Conservation (phyloP, 2,329 filamentous ascomycete species). For the Ampelomyces quisqualis region DNA sequence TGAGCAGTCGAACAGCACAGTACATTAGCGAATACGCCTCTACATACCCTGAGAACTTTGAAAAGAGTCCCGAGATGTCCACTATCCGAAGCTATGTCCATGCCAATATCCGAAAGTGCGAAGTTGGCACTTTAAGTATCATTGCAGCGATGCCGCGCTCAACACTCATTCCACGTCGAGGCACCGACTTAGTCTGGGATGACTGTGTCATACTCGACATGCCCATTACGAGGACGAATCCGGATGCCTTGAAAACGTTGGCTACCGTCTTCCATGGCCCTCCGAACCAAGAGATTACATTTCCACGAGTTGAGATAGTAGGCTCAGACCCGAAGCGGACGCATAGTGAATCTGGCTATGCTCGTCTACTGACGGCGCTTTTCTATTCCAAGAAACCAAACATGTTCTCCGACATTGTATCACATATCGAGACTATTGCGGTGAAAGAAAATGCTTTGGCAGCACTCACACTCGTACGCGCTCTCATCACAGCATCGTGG, state of each 20-base stretch:
- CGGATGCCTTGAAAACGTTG: constrained; percentile 57
- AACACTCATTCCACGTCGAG: constrained; percentile 50
- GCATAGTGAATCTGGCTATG: constrained; percentile 53
- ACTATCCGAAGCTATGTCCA: constrained; percentile 52
- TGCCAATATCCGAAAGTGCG: constrained; percentile 54
- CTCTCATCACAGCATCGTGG: constrained; percentile 59
- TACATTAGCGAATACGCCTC: constrained; percentile 60
- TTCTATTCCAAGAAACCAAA: constrained; percentile 54
- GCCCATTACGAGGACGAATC: constrained; percentile 55
- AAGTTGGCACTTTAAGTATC: constrained; percentile 58
- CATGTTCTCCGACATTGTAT: constrained; percentile 56
- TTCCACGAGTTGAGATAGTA: constrained; percentile 36
- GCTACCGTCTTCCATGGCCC: constrained; percentile 60
- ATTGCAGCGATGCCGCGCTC: constrained; percentile 59
- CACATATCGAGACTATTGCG: constrained; percentile 58
- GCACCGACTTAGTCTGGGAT: constrained; percentile 41
- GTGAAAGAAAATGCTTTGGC: constrained; percentile 59
- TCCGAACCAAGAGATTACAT: constrained; percentile 37
- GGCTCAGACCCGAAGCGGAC: constrained; percentile 32
- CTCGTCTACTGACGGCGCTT: constrained; percentile 57
- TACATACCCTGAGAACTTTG: constrained; percentile 57
- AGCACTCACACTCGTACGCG: constrained; percentile 54
- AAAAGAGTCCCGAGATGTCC: constrained; percentile 49
- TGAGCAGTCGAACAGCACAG: constrained; percentile 57
- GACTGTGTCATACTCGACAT: constrained; percentile 50